Evolutionary conservation across 1,284 basidiomycete species (phyloP).

Genomic region (Boletus mariae): DNA sequence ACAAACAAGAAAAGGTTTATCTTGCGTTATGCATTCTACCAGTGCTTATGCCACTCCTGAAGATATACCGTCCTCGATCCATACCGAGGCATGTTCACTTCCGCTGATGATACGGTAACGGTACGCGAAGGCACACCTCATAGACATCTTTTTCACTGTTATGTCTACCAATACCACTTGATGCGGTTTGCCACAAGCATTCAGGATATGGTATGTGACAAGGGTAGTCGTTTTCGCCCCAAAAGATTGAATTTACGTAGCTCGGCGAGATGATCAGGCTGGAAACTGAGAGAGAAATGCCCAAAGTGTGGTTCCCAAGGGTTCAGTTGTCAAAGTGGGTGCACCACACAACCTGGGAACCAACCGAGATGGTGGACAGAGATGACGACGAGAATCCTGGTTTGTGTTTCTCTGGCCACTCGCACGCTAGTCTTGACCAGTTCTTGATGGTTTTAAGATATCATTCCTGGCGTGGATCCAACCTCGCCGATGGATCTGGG

Average conservation of each 20-base stretch:
- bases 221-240: slow-evolving; percentile 21
- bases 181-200: slow-evolving; percentile 50
- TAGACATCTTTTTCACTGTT: slow-evolving; percentile 64
- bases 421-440: background rate
- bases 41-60: background rate
- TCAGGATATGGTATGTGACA: slow-evolving; percentile 42
- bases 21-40: background rate
- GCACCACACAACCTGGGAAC: slow-evolving; percentile 48
- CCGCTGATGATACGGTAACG: slow-evolving; percentile 35
- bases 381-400: slow-evolving; percentile 56
- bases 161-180: slow-evolving; percentile 73
- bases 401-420: slow-evolving; percentile 21
- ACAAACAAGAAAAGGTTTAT: slow-evolving; percentile 47
- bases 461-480: slow-evolving; percentile 56
- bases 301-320: slow-evolving; percentile 68
- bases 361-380: slow-evolving; percentile 41
- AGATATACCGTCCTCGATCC: slow-evolving; percentile 69
- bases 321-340: slow-evolving; percentile 38
- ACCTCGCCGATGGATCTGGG: slow-evolving; percentile 47
- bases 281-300: slow-evolving; percentile 49
- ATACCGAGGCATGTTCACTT: slow-evolving; percentile 61
- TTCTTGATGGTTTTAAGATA: slow-evolving; percentile 37
- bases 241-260: slow-evolving; percentile 15
- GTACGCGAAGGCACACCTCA: slow-evolving; percentile 47
- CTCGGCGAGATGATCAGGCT: slow-evolving; percentile 53